Evolutionary conservation across 208 protist species (phyloP).

Genomic region (Angomonas desouzai): DNA sequence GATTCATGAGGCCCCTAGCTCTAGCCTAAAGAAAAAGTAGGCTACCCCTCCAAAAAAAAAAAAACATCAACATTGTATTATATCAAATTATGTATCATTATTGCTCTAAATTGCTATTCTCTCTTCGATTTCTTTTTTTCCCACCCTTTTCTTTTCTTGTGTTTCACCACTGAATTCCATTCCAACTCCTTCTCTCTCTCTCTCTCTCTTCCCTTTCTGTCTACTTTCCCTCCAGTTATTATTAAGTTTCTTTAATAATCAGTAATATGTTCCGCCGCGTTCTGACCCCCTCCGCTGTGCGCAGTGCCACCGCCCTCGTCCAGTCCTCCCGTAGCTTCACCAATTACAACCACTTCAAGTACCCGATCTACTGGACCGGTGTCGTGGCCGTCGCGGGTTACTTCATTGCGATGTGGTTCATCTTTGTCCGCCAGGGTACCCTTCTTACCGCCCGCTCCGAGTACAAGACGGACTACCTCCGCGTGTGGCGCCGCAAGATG

Average conservation of each 20-base stretch:
- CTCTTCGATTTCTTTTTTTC: background rate
- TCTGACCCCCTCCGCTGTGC: conserved; percentile 30
- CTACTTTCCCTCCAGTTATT: conserved; percentile 13
- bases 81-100: conserved; percentile 3
- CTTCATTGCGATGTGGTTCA: conserved; percentile 70
- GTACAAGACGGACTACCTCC: conserved; percentile 81
- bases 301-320: conserved; percentile 24
- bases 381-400: conserved; percentile 46
- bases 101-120: background rate
- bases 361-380: conserved; percentile 53
- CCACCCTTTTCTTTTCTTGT: background rate
- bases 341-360: conserved; percentile 83
- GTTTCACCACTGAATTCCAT: background rate
- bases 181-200: background rate
- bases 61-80: too few species aligned
- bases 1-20: background rate
- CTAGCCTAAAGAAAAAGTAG: background rate
- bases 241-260: conserved; percentile 10
- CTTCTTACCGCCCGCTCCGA: conserved; percentile 31
- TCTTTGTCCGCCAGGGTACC: conserved; percentile 63
- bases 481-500: conserved; percentile 82
- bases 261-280: conserved; percentile 74
- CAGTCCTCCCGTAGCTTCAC: conserved; percentile 54
- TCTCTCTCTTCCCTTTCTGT: conserved; percentile 17
- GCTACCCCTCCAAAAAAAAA: too few species aligned